Evolutionary conservation across 1,284 basidiomycete genomes (phyloP).

Genomic region (Leucoagaricus sp.): DNA sequence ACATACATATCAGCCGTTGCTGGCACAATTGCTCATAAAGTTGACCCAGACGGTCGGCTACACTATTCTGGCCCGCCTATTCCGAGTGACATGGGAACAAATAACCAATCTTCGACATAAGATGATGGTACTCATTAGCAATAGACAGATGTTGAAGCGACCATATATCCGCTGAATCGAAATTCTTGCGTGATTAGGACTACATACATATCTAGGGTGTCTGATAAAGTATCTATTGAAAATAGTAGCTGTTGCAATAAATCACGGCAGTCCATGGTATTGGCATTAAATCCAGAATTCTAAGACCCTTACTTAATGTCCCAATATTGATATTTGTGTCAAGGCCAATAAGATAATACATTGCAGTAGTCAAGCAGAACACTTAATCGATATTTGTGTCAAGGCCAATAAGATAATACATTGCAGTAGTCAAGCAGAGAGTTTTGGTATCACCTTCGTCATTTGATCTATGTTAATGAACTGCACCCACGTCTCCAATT

Average conservation of each 20-base stretch:
- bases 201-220: no score
- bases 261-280: no score
- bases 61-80: conserved; percentile 42
- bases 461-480: conserved; percentile 81
- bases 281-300: no score
- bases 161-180: no score
- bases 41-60: conserved; percentile 35
- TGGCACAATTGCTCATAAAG: conserved; percentile 12
- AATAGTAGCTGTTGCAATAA: no score
- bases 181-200: no score
- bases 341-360: background rate
- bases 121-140: background rate
- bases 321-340: no score
- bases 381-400: no score
- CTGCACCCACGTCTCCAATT: conserved; percentile 75
- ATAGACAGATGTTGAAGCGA: background rate
- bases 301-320: no score
- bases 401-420: background rate
- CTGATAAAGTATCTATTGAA: no score
- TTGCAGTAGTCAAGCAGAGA: conserved; percentile 50
- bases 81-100: background rate
- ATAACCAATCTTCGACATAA: background rate
- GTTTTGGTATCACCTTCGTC: conserved; percentile 72
- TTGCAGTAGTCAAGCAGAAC: conserved; percentile 47
- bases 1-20: no score